Conservation (phyloP, 805 yeast species). For the Debaryomyces prosopidis region DNA sequence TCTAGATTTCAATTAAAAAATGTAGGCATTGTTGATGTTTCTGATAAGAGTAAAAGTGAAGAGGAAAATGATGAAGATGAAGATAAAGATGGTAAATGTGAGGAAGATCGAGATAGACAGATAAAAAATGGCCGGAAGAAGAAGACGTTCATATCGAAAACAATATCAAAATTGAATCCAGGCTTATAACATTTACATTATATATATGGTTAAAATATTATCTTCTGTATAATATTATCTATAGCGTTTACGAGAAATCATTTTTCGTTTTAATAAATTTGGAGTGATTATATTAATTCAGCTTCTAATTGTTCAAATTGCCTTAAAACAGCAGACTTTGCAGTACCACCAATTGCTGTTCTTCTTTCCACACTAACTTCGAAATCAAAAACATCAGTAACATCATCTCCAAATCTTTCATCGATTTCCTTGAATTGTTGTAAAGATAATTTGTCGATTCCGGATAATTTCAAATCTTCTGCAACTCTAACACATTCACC, state of each 20-base stretch:
- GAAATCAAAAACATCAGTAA: constrained; percentile 82
- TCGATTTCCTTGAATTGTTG: constrained; percentile 83
- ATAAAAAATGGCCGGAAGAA: too few relatives aligned
- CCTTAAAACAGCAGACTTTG: constrained; percentile 79
- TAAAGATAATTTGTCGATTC: constrained; percentile 80
- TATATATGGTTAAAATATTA: too few relatives aligned
- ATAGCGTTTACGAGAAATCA: too few relatives aligned
- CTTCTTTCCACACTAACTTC: constrained; percentile 96
- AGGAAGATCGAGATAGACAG: constrained; percentile 5
- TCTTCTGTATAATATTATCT: too few relatives aligned
- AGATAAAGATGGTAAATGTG: constrained; percentile 8
- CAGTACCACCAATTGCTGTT: constrained; percentile 96
- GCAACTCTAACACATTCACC: constrained; percentile 96
- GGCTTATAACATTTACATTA: too few relatives aligned
- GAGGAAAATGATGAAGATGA: constrained; percentile 21
- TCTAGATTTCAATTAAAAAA: background rate
- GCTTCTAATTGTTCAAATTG: constrained; percentile 53
- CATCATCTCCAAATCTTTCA: constrained; percentile 76
- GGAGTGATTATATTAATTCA: background rate
- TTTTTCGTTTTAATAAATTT: background rate
- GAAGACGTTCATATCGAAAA: too few relatives aligned
- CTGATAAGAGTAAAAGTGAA: background rate
- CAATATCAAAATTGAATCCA: too few relatives aligned
- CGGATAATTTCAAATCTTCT: constrained; percentile 72
- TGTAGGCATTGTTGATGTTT: background rate